Conservation (phyloP, 495 filamentous ascomycete species). For the Filosporella fistucella region DNA sequence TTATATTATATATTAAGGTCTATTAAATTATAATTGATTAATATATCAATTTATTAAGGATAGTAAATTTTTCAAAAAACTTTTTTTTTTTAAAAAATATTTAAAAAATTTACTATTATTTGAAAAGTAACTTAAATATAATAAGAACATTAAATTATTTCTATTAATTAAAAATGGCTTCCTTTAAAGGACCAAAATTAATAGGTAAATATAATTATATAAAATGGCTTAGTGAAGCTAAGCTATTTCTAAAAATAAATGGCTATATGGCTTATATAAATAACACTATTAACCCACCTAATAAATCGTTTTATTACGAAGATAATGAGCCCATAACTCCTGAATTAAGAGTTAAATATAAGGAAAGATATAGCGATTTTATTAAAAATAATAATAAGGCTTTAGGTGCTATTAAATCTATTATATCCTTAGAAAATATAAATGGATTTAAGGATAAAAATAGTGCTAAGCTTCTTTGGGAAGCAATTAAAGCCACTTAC, state of each 20-base stretch:
- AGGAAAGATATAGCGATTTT: background rate
- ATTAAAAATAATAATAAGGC: background rate
- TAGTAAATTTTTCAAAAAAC: too few relatives aligned
- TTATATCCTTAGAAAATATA: slow-evolving; percentile 4
- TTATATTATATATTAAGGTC: too few relatives aligned
- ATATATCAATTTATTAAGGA: too few relatives aligned
- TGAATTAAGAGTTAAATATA: slow-evolving; percentile 3
- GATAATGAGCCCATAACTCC: background rate
- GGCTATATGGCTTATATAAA: slow-evolving; percentile 8
- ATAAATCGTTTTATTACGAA: slow-evolving; percentile 2
- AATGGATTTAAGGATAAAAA: slow-evolving; percentile 3
- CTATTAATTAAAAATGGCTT: background rate
- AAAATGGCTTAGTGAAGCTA: slow-evolving; percentile 4
- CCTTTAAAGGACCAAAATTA: slow-evolving; percentile 1
- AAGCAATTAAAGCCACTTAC: slow-evolving; percentile 1
- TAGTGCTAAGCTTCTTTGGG: background rate
- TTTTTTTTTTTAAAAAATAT: too few relatives aligned
- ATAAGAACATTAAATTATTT: too few relatives aligned
- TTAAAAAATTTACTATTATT: too few relatives aligned
- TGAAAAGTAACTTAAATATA: too few relatives aligned
- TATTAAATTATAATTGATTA: too few relatives aligned
- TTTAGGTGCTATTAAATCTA: slow-evolving; percentile 6
- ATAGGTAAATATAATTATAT: slow-evolving; percentile 3
- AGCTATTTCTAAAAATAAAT: slow-evolving; percentile 3
- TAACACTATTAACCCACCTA: background rate